Conservation (phyloP, 805 yeast genomes). For the Brettanomyces naardenensis region DNA sequence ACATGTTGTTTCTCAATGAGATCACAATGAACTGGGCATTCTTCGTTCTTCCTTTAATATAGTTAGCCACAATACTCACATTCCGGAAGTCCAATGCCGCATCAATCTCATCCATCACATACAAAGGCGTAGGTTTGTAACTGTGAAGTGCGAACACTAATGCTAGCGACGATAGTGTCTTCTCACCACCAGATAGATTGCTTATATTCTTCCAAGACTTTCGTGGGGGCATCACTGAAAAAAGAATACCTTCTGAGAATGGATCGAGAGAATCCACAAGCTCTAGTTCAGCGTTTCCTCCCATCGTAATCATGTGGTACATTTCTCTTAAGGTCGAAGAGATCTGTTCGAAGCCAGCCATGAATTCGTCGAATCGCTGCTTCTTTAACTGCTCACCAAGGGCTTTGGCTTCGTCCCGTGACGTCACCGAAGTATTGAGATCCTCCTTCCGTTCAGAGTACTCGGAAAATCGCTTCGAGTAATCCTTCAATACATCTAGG, state of each 20-base stretch:
- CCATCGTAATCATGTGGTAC: constrained; percentile 99
- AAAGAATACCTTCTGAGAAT: constrained; percentile 93
- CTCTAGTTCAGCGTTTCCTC: constrained; percentile 97
- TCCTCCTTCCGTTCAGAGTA: constrained; percentile 56
- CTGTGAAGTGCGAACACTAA: constrained; percentile 86
- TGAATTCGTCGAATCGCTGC: constrained; percentile 77
- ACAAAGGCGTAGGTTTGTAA: constrained; percentile 98
- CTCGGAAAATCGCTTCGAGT: constrained; percentile 59
- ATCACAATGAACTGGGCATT: constrained; percentile 96
- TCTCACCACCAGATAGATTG: constrained; percentile 95
- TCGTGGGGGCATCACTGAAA: constrained; percentile 98
- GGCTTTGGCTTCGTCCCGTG: constrained; percentile 56
- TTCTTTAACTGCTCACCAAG: constrained; percentile 63
- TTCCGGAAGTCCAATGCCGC: constrained; percentile 97
- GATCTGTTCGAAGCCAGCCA: constrained; percentile 84
- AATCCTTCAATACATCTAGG: constrained; percentile 68
- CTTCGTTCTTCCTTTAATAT: constrained; percentile 89
- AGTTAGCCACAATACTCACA: constrained; percentile 95
- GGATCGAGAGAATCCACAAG: constrained; percentile 94
- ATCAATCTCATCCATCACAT: constrained; percentile 94
- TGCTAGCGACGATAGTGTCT: constrained; percentile 90
- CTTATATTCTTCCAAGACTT: constrained; percentile 96
- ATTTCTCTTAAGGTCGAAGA: constrained; percentile 87
- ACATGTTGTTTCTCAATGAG: constrained; percentile 94
- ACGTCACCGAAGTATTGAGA: constrained; percentile 56